These are phyloP conservation scores for Zymoseptoria tritici DNA, from an alignment of 2,329 filamentous ascomycete genomes.

Conservation along the genomic window DNA sequence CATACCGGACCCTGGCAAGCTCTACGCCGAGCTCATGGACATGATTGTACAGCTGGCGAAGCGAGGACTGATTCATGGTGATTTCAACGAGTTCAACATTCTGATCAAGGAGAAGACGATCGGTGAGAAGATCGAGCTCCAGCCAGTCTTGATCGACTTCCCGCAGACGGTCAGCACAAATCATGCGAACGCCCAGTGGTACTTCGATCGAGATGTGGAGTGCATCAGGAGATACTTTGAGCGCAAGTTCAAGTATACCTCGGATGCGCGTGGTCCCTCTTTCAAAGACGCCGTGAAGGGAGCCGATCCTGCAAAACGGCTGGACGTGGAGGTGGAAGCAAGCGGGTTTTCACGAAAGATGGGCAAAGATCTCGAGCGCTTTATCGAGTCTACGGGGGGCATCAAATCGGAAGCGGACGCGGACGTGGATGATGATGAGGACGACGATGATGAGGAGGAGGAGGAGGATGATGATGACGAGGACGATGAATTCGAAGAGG, in stretches of 20 bases:
- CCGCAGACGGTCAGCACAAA: slow-evolving; percentile 97
- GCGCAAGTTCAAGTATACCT: slow-evolving; percentile 78
- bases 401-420: slow-evolving; percentile 34
- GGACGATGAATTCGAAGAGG: slow-evolving; percentile 9
- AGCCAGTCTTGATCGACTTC: slow-evolving; percentile 90
- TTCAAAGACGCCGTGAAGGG: slow-evolving; percentile 76
- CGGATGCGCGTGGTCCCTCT: slow-evolving; percentile 73
- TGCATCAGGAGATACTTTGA: slow-evolving; percentile 95
- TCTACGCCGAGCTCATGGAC: slow-evolving; percentile 86
- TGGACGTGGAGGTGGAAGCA: slow-evolving; percentile 85
- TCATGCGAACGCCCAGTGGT: slow-evolving; percentile 88
- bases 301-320: slow-evolving; percentile 58
- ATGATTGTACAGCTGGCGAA: slow-evolving; percentile 77
- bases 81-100: slow-evolving; percentile 99
- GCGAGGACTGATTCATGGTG: slow-evolving; percentile 88
- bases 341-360: slow-evolving; percentile 97
- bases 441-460: slow-evolving; percentile 33
- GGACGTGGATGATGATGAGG: slow-evolving; percentile 30
- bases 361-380: slow-evolving; percentile 84
- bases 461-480: slow-evolving; percentile 31
- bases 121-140: slow-evolving; percentile 45
- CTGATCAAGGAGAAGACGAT: slow-evolving; percentile 64
- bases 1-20: slow-evolving; percentile 71
- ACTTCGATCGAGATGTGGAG: slow-evolving; percentile 91
- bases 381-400: slow-evolving; percentile 65